Percentiles rank a stretch among this genome's conserved stretches.
Conservation (phyloP, 352 stramenopile species). For the Phytophthora citrophthora region DNA sequence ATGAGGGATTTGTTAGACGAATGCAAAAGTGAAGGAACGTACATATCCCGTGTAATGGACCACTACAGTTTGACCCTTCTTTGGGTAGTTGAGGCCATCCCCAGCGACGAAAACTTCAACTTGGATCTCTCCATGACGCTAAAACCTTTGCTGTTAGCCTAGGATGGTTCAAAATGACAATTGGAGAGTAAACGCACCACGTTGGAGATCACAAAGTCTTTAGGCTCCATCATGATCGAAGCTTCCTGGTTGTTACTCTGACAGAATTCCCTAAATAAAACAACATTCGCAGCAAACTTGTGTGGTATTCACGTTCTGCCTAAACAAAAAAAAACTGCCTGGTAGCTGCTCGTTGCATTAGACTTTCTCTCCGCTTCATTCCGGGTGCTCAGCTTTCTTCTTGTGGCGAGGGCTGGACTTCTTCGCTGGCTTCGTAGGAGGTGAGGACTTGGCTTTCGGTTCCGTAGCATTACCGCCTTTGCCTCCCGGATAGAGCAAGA, state of each 20-base stretch:
- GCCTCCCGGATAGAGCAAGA: conserved; percentile 56
- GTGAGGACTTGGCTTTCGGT: conserved; percentile 17
- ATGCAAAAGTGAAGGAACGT: conserved; percentile 11
- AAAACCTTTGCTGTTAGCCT: conserved; percentile 9
- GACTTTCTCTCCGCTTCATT: conserved; percentile 20
- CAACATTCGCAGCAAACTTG: background rate
- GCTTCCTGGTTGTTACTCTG: background rate
- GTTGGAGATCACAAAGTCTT: conserved; percentile 66
- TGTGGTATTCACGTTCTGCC: conserved; percentile 4
- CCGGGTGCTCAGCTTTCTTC: conserved; percentile 32
- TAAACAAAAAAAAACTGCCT: conserved; percentile 7
- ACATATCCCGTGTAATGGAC: conserved; percentile 91
- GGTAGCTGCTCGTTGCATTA: background rate
- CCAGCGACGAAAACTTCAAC: conserved; percentile 90
- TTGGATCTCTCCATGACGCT: conserved; percentile 78
- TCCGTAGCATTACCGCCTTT: conserved; percentile 22
- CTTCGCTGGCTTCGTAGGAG: conserved; percentile 21
- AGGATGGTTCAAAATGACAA: background rate
- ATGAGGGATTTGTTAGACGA: background rate
- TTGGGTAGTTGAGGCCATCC: conserved; percentile 92
- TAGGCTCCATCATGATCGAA: conserved; percentile 51
- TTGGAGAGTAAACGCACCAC: conserved; percentile 30
- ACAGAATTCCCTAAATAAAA: conserved; percentile 16
- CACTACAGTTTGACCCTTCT: conserved; percentile 85
- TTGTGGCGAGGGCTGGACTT: conserved; percentile 29